phyloP scores from a whole-genome alignment of 371 early-diverging fungal genomes.

The Mortierella sp. region DNA sequence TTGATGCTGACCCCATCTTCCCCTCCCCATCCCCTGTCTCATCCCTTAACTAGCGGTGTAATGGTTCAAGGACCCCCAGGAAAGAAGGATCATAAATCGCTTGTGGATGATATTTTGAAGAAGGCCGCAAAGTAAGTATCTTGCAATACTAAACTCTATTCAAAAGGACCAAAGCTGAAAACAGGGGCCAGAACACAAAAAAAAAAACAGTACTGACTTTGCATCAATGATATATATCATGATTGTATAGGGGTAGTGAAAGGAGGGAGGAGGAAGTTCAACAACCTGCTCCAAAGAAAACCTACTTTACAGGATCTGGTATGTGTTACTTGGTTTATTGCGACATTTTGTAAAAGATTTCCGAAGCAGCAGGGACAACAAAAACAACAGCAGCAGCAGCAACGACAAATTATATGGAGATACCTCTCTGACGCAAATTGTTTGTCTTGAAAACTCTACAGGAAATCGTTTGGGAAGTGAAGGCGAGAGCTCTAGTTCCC shows the following conservation, averaged over 20 bases:
- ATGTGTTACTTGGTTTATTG: background rate
- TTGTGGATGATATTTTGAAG: constrained; percentile 84
- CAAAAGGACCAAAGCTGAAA: too few species aligned
- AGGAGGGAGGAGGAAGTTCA: constrained; percentile 55
- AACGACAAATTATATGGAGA: too few species aligned
- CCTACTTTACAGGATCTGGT: constrained; percentile 76
- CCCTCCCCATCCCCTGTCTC: too few species aligned
- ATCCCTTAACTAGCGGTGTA: constrained; percentile 80
- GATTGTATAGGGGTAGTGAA: constrained; percentile 62
- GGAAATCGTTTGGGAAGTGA: constrained; percentile 72
- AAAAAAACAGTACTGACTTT: too few species aligned
- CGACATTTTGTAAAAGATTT: background rate
- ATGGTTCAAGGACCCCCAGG: constrained; percentile 75
- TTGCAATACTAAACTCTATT: background rate
- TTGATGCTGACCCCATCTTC: background rate
- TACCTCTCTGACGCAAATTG: too few species aligned
- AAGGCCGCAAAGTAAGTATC: constrained; percentile 81
- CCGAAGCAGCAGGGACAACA: too few species aligned
- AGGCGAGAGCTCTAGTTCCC: constrained; percentile 64
- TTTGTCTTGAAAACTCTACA: background rate
- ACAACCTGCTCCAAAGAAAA: constrained; percentile 52
- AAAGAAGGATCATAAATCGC: constrained; percentile 65
- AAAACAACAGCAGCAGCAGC: background rate
- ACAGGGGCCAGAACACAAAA: background rate
- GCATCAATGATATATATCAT: too few species aligned